phyloP scores from a whole-genome alignment of 169 alveolate genomes.

The Plasmodium adleri region DNA sequence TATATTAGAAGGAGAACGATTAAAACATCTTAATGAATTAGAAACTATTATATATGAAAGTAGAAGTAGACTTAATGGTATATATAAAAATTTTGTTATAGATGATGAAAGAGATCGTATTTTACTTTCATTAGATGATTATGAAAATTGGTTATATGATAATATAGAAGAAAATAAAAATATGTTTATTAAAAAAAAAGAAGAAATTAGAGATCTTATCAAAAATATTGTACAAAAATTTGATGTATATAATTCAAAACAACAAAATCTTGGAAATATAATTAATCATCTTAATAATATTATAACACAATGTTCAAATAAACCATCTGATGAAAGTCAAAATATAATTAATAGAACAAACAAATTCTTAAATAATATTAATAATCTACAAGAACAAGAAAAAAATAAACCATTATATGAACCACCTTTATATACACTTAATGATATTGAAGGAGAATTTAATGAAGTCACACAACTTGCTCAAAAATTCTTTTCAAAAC shows the following conservation, averaged over 20 bases:
- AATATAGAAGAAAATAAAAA: constrained; percentile 81
- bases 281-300: constrained; percentile 65
- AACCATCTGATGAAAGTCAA: constrained; percentile 78
- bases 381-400: constrained; percentile 75
- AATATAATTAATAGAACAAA: constrained; percentile 69
- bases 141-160: constrained; percentile 84
- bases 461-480: constrained; percentile 78
- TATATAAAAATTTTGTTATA: constrained; percentile 81
- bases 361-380: constrained; percentile 14
- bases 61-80: constrained; percentile 79
- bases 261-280: constrained; percentile 76
- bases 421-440: constrained; percentile 78
- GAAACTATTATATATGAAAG: constrained; percentile 83
- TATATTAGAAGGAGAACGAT: constrained; percentile 78
- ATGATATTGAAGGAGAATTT: constrained; percentile 78
- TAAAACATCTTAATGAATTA: constrained; percentile 81
- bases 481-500: constrained; percentile 66
- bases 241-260: constrained; percentile 77
- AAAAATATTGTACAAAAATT: constrained; percentile 76
- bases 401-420: constrained; percentile 60
- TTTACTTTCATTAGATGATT: constrained; percentile 73
- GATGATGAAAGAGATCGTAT: constrained; percentile 78
- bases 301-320: constrained; percentile 78
- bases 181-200: constrained; percentile 69
- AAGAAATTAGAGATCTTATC: constrained; percentile 69